Conservation (phyloP, 495 filamentous ascomycete genomes). For the Trichocladium uniseriatum region DNA sequence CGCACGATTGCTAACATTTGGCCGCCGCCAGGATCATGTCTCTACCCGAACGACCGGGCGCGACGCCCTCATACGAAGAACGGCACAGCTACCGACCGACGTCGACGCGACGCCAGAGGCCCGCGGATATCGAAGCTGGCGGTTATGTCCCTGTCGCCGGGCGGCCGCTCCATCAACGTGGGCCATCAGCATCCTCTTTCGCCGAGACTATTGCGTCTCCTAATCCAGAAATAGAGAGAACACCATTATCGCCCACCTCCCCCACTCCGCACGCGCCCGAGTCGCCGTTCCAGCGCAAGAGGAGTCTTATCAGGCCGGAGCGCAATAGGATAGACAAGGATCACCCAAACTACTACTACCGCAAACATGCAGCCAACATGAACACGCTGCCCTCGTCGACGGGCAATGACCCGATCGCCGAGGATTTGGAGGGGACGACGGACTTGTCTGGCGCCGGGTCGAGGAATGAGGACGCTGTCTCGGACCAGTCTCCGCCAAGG, state of each 20-base stretch:
- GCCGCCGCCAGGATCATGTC: constrained; percentile 45
- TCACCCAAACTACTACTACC: constrained; percentile 91
- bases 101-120: constrained; percentile 50
- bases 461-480: constrained; percentile 31
- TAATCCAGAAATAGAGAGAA: constrained; percentile 38
- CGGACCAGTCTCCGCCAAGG: constrained; percentile 32
- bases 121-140: constrained; percentile 58
- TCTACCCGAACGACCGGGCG: constrained; percentile 55
- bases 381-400: constrained; percentile 78
- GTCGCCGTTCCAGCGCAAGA: constrained; percentile 53
- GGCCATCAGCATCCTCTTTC: constrained; percentile 40
- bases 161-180: constrained; percentile 38
- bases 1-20: constrained; percentile 16
- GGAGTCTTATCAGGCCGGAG: constrained; percentile 80
- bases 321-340: constrained; percentile 68
- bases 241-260: constrained; percentile 33
- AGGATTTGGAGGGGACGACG: constrained; percentile 49
- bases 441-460: constrained; percentile 33
- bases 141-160: constrained; percentile 34
- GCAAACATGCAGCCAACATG: constrained; percentile 86
- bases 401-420: constrained; percentile 77
- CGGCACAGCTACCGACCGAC: constrained; percentile 55
- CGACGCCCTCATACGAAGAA: constrained; percentile 52
- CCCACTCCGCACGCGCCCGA: constrained; percentile 18
- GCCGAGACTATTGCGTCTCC: constrained; percentile 41